These are phyloP conservation scores for Dryas alaskensis DNA, from an alignment of 306 rosid species.

Conservation along the genomic window DNA sequence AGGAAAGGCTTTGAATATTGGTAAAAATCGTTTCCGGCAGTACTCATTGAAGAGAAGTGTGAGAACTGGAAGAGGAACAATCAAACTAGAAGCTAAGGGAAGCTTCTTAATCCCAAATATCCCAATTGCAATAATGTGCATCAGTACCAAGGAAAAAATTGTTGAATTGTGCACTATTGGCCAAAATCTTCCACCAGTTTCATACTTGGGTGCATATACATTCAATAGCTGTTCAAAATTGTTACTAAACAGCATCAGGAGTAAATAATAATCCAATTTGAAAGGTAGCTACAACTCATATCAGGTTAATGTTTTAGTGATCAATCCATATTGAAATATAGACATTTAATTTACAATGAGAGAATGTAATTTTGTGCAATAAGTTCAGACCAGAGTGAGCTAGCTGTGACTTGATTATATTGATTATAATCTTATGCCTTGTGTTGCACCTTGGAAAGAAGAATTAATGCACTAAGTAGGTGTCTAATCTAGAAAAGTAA, in stretches of 20 bases:
- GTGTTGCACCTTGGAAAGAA: not conserved
- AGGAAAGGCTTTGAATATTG: constrained; percentile 57
- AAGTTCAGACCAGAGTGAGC: not conserved
- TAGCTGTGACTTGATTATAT: too few relatives aligned
- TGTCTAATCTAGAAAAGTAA: not conserved
- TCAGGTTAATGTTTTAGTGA: not conserved
- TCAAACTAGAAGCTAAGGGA: constrained; percentile 59
- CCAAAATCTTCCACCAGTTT: constrained; percentile 76
- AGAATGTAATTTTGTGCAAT: not conserved
- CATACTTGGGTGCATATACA: constrained; percentile 63
- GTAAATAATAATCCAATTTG: not conserved
- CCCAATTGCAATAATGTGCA: constrained; percentile 84
- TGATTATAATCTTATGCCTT: too few relatives aligned
- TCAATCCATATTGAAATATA: not conserved
- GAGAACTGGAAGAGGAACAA: constrained; percentile 72
- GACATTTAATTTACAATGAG: not conserved
- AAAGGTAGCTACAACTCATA: not conserved
- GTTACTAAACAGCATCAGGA: constrained; percentile 2
- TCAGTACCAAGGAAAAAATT: constrained; percentile 66
- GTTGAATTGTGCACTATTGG: constrained; percentile 65
- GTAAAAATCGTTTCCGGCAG: constrained; percentile 63
- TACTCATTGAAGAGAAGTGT: constrained; percentile 77
- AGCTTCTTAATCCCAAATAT: constrained; percentile 68
- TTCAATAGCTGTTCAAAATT: constrained; percentile 55
- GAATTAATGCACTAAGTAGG: not conserved